A percentile compares a stretch with the other conserved stretches of the same genome.
These are phyloP conservation scores for Metarhizium brunneum DNA, from an alignment of 2,329 filamentous ascomycete species.

Conservation along the genomic window DNA sequence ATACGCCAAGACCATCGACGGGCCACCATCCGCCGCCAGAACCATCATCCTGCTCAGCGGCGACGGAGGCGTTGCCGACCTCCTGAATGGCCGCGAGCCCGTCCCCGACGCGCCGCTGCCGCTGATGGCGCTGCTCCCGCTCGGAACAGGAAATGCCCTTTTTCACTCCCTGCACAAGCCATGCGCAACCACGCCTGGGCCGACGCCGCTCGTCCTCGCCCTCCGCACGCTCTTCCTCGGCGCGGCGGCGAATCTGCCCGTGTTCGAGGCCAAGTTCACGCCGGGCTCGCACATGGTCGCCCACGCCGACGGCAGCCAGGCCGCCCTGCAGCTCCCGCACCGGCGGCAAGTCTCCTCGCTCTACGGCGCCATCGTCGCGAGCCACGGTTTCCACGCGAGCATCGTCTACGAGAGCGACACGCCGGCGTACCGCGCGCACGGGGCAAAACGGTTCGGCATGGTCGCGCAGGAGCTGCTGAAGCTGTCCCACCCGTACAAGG, in stretches of 20 bases:
- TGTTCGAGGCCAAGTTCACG: constrained; percentile 54
- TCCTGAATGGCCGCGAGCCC: constrained; percentile 52
- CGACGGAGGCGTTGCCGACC: constrained; percentile 77
- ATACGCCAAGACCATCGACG: constrained; percentile 38
- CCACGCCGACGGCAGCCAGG: constrained; percentile 13
- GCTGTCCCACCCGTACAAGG: constrained; percentile 40
- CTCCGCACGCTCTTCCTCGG: constrained; percentile 54
- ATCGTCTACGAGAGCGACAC: constrained; percentile 91
- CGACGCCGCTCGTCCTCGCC: constrained; percentile 37
- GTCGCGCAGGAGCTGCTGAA: constrained; percentile 68
- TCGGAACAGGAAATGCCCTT: constrained; percentile 58
- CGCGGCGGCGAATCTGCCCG: constrained; percentile 42
- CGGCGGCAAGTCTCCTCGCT: constrained; percentile 32
- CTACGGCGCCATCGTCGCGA: constrained; percentile 75
- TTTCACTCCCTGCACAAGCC: constrained; percentile 55
- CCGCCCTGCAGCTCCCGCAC: constrained; percentile 8
- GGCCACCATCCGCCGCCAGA: constrained; percentile 6
- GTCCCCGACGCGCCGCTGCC: constrained; percentile 20
- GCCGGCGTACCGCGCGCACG: constrained; percentile 65
- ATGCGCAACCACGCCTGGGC: constrained; percentile 30
- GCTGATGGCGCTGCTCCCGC: constrained; percentile 44
- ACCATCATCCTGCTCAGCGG: constrained; percentile 74
- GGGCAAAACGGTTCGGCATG: constrained; percentile 72
- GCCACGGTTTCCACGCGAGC: constrained; percentile 82
- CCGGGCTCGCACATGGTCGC: constrained; percentile 42